Evolutionary conservation across 2,329 filamentous ascomycete genomes (phyloP), one percentile per base, ranked within the genome.

Genomic region (Trichoderma brevicompactum): DNA sequence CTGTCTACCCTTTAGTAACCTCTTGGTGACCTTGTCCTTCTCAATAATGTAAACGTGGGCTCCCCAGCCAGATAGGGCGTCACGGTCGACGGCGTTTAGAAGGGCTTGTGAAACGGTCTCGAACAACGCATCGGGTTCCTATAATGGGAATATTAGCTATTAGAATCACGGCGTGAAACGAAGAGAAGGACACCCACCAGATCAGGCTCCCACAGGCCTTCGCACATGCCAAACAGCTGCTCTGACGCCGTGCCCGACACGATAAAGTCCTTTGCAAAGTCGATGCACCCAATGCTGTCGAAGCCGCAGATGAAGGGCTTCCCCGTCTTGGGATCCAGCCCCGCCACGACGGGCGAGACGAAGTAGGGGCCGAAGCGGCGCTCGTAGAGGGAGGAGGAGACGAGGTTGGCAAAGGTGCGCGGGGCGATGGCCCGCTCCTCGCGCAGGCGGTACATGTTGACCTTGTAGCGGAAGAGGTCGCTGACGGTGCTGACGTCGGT

Each of bases 11-110:
- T 98, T 98, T 79, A 99, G 84, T 88, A 99, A 88, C 79, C 95
- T 87, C 90, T 98, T 97, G 75, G 95, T 98, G 69, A 99, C 92
- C 91, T 98, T 98, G 83, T 97, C 94, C 87, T 99, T 99, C 85
- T 98, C 95, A 79, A 99, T 96, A 76, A 99, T 96, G 83, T 98
- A 99, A 72, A 99, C 95, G 77, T 99, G 93, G 44, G 95, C 95
- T 77, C 95, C 95, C 95, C 95, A 98, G 70, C 95, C 95, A 43
- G 94, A 97, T 69, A 99, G 85, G 61, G 95, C 95, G 80, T 99
- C 95, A 81, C 95, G 87, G 80, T 99, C 95, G 66, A 98, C 92
- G 67, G 95, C 95, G 80, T 96, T 98, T 72, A 99, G 85, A 67
- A 99, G 85, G 60, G 94, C 89, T 82, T 99, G 95, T 54, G 95